phyloP scores from a whole-genome alignment of 495 filamentous ascomycete species.

The Penicillium antarcticum region DNA sequence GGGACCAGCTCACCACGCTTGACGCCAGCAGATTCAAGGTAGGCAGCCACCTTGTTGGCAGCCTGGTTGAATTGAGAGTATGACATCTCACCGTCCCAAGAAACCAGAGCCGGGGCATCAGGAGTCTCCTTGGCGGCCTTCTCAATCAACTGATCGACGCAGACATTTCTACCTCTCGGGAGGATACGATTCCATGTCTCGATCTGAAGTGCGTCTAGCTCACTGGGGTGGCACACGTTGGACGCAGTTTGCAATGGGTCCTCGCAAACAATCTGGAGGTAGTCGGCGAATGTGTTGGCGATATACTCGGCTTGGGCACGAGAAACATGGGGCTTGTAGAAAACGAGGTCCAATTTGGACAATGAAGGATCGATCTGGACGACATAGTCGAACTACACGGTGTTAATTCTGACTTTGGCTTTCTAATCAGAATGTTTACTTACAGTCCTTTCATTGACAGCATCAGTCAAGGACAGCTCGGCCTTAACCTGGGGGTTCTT shows the following conservation, averaged over 20 bases:
- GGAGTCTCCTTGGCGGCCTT: conserved; percentile 11
- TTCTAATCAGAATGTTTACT: not conserved
- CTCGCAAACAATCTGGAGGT: conserved; percentile 20
- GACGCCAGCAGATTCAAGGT: conserved; percentile 23
- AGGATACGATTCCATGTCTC: conserved; percentile 19
- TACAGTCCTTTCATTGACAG: conserved; percentile 8
- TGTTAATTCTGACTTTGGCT: not conserved
- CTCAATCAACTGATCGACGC: conserved; percentile 25
- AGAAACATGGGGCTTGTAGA: conserved; percentile 23
- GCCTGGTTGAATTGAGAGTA: conserved; percentile 30
- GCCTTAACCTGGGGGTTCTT: conserved; percentile 6
- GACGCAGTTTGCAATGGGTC: conserved; percentile 7
- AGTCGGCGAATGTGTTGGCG: conserved; percentile 24
- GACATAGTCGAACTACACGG: conserved; percentile 7
- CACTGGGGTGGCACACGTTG: conserved; percentile 9
- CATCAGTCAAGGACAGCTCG: conserved; percentile 4
- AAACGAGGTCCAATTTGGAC: conserved; percentile 22
- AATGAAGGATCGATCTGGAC: conserved; percentile 9
- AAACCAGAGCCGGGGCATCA: conserved; percentile 24
- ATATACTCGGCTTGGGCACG: conserved; percentile 20
- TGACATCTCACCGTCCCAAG: conserved; percentile 37
- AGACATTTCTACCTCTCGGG: conserved; percentile 13
- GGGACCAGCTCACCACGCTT: conserved; percentile 24
- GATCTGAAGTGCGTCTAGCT: conserved; percentile 15
- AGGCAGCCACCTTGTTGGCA: conserved; percentile 20